Evolutionary conservation across 345 rosid genomes (phyloP).

Genomic region (Noccaea caerulescens): DNA sequence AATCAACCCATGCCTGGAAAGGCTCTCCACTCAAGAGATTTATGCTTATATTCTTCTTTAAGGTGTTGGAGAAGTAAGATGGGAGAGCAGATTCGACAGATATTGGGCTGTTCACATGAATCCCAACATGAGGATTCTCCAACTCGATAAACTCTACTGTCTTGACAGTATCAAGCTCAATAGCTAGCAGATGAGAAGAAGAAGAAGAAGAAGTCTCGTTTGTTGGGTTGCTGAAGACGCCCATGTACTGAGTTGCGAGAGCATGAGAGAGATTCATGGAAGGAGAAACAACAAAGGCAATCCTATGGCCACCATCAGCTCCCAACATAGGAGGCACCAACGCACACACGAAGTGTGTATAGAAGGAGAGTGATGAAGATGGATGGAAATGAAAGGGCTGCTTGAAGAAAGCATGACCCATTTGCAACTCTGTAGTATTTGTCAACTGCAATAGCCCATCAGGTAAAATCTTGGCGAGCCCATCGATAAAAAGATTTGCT

Average conservation of each 20-base stretch:
- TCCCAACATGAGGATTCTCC: slow-evolving; percentile 56
- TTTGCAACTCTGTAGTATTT: slow-evolving; percentile 39
- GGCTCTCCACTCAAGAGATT: slow-evolving; percentile 49
- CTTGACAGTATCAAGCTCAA: slow-evolving; percentile 59
- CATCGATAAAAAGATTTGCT: slow-evolving; percentile 40
- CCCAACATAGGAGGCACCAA: slow-evolving; percentile 36
- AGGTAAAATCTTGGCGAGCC: slow-evolving; percentile 41
- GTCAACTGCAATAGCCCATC: slow-evolving; percentile 59
- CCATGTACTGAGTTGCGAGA: slow-evolving; percentile 37
- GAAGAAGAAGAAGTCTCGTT: slow-evolving; percentile 17
- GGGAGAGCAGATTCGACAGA: slow-evolving; percentile 29
- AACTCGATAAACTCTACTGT: slow-evolving; percentile 44
- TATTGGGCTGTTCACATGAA: slow-evolving; percentile 23
- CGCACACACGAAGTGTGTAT: slow-evolving; percentile 50
- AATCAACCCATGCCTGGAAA: slow-evolving; percentile 64
- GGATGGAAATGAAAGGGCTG: slow-evolving; percentile 43
- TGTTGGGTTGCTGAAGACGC: slow-evolving; percentile 47
- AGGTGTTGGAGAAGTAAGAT: not conserved
- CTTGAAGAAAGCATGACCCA: slow-evolving; percentile 54
- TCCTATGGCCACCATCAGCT: slow-evolving; percentile 46
- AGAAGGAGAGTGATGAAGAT: slow-evolving; percentile 36
- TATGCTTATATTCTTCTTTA: slow-evolving; percentile 32
- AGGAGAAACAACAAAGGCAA: slow-evolving; percentile 49
- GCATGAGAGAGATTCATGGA: slow-evolving; percentile 35
- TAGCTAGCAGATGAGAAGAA: slow-evolving; percentile 54